Evolutionary conservation across 768 basidiomycete species (phyloP).

Genomic region (Pisolithus albus): DNA sequence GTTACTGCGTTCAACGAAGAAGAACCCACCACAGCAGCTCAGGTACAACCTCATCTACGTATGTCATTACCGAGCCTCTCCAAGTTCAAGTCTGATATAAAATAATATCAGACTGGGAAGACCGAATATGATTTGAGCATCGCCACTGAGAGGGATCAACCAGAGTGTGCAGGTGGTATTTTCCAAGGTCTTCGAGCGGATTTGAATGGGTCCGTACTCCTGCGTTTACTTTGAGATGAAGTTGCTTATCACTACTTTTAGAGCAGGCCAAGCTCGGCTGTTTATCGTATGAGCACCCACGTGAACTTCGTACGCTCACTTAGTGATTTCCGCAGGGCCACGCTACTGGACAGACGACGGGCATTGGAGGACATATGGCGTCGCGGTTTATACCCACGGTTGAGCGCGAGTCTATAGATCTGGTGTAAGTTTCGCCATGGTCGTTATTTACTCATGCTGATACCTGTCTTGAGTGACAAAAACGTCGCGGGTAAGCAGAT

Average conservation of each 20-base stretch:
- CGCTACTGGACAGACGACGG: slow-evolving; percentile 88
- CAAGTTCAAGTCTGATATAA: neutral
- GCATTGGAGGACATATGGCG: slow-evolving; percentile 61
- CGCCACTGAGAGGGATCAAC: slow-evolving; percentile 56
- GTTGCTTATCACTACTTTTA: slow-evolving; percentile 21
- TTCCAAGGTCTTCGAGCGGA: slow-evolving; percentile 86
- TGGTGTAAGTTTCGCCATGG: slow-evolving; percentile 50
- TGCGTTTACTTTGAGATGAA: slow-evolving; percentile 11
- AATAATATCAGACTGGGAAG: slow-evolving; percentile 58
- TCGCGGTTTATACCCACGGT: slow-evolving; percentile 93
- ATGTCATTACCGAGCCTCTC: slow-evolving; percentile 15
- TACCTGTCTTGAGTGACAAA: slow-evolving; percentile 49
- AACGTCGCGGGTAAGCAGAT: slow-evolving; percentile 60
- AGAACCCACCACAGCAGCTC: slow-evolving; percentile 74
- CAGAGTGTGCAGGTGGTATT: slow-evolving; percentile 54
- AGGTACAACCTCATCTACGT: slow-evolving; percentile 84
- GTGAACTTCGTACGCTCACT: slow-evolving; percentile 1
- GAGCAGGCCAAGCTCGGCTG: slow-evolving; percentile 63
- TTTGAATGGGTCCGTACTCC: slow-evolving; percentile 58
- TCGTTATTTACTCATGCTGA: neutral
- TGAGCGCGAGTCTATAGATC: slow-evolving; percentile 87
- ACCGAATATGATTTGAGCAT: slow-evolving; percentile 71
- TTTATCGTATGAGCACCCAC: slow-evolving; percentile 61
- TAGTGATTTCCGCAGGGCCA: slow-evolving; percentile 54
- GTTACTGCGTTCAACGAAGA: slow-evolving; percentile 88